Evolutionary conservation across 2,329 filamentous ascomycete species (phyloP).

Genomic region (Monosporascus sp.): DNA sequence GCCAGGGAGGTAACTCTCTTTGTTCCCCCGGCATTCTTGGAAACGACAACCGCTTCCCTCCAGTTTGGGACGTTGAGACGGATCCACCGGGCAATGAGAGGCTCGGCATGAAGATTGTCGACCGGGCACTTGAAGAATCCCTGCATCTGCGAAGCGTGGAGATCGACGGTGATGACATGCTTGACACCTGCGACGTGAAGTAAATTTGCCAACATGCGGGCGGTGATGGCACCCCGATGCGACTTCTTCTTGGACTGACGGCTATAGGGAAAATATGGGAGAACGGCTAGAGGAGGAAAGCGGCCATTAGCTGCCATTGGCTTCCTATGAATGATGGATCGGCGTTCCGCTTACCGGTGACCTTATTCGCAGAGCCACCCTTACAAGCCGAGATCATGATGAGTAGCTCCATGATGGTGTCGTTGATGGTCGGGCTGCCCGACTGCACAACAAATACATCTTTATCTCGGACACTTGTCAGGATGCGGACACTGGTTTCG

Average conservation of each 20-base stretch:
- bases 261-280: conserved; percentile 98
- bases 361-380: conserved; percentile 91
- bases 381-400: conserved; percentile 99
- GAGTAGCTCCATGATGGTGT: conserved; percentile 97
- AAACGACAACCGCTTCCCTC: conserved; percentile 91
- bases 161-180: conserved; percentile 94
- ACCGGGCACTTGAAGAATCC: conserved; percentile 98
- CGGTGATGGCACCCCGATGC: conserved; percentile 91
- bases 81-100: conserved; percentile 93
- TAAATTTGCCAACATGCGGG: conserved; percentile 93
- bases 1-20: conserved; percentile 95
- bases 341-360: conserved; percentile 66
- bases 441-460: conserved; percentile 99
- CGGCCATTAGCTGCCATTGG: conserved; percentile 9
- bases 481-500: conserved; percentile 65
- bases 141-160: conserved; percentile 98
- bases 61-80: conserved; percentile 81
- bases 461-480: conserved; percentile 84
- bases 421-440: conserved; percentile 92
- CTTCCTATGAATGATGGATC: not conserved
- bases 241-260: conserved; percentile 99
- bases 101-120: conserved; percentile 94
- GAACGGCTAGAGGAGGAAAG: conserved; percentile 55
- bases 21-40: conserved; percentile 95
- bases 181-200: conserved; percentile 90